Base-by-base conservation (phyloP, 75 land plant species). In the Isoetes taiwanensis region DNA sequence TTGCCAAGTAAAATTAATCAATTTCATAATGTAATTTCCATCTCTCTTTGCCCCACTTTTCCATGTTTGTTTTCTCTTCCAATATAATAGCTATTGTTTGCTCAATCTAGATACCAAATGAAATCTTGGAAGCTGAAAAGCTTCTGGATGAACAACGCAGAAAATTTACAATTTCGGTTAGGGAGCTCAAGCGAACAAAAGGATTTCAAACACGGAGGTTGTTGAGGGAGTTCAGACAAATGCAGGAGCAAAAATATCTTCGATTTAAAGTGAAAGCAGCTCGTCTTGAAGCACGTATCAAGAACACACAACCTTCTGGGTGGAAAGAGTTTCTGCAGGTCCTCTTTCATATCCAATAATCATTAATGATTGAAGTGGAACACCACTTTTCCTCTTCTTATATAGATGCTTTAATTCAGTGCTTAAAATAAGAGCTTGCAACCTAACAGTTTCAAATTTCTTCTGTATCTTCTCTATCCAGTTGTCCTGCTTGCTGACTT, bases 311-410 rank as follows among this genome's bases (percentile, higher is more conserved):
- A 70, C 98, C 98, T 52, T 71, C 98, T 57, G 98, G 98, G 17
- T 93, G 98, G 98, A 90, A 78, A 60, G 90, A 93, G 57, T 93
- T 93, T 62, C 64, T 87, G 29, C 89, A 81, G 85, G 94, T 87
- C 64, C n/a, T n/a, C n/a, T n/a, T n/a, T n/a, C n/a, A n/a, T n/a
- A n/a, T n/a, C n/a, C n/a, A n/a, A n/a, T n/a, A n/a, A n/a, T n/a
- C n/a, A n/a, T n/a, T n/a, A n/a, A n/a, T n/a, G n/a, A n/a, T n/a
- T n/a, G n/a, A n/a, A n/a, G n/a, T n/a, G n/a, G n/a, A n/a, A n/a
- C n/a, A n/a, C n/a, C n/a, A n/a, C n/a, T n/a, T n/a, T n/a, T n/a
- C n/a, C n/a, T n/a, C n/a, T n/a, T n/a, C n/a, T n/a, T n/a, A n/a
- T n/a, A n/a, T n/a, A n/a, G n/a, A n/a, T n/a, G n/a, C n/a, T n/a